Percentiles rank a stretch among this genome's conserved stretches.
Conservation (phyloP, 768 basidiomycete genomes). For the Suillus clintonianus region DNA sequence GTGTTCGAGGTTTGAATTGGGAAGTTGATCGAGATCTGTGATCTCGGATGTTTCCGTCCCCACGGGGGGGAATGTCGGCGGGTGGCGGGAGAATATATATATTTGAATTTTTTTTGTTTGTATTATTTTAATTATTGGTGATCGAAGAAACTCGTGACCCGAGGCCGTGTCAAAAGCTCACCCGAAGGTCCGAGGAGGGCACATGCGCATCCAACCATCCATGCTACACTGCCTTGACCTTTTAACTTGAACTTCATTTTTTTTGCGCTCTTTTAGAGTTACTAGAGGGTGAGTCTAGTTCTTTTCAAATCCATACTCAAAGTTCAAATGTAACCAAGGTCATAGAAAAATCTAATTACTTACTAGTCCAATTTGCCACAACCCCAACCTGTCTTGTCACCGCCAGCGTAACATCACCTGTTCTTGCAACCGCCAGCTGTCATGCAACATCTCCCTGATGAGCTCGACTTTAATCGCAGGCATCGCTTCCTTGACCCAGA, state of each 20-base stretch:
- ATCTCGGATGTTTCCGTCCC: slow-evolving; percentile 3
- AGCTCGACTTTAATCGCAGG: slow-evolving; percentile 50
- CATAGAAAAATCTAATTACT: too few relatives aligned
- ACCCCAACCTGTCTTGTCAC: too few relatives aligned
- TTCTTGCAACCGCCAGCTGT: slow-evolving; percentile 1
- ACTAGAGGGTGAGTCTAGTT: neutral
- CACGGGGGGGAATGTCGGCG: neutral
- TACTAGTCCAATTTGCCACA: neutral
- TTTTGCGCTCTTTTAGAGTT: neutral
- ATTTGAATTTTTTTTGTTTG: neutral
- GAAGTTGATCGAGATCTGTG: neutral
- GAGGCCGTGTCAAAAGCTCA: neutral
- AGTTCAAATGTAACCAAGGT: too few relatives aligned
- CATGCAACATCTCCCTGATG: slow-evolving; percentile 43
- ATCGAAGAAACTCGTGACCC: neutral
- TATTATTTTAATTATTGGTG: neutral
- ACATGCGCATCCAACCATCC: too few relatives aligned
- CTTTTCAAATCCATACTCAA: too few relatives aligned
- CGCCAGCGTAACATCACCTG: neutral
- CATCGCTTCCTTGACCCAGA: slow-evolving; percentile 56
- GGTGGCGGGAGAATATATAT: neutral
- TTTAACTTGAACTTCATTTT: neutral
- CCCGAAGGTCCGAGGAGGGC: neutral
- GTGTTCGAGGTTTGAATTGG: slow-evolving; percentile 66
- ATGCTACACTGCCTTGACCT: neutral